Evolutionary conservation across 768 basidiomycete genomes (phyloP).

Genomic region (Kwoniella europaea): DNA sequence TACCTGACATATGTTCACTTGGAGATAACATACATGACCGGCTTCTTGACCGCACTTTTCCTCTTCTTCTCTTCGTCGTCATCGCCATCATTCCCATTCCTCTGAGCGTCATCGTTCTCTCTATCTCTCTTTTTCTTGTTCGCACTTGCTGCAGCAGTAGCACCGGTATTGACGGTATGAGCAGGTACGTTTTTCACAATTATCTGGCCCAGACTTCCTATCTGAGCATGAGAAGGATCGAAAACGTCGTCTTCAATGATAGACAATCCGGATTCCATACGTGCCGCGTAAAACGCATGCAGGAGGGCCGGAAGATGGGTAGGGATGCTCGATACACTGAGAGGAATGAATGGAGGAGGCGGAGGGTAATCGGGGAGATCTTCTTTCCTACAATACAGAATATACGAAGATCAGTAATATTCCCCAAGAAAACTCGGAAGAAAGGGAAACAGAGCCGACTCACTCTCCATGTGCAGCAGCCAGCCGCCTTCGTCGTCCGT

Average conservation of each 20-base stretch:
- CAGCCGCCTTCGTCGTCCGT: constrained; percentile 36
- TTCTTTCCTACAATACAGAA: constrained; percentile 28
- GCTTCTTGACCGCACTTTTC: constrained; percentile 30
- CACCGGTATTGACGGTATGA: not conserved
- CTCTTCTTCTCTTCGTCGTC: constrained; percentile 36
- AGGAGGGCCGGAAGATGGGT: constrained; percentile 81
- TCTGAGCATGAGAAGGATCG: constrained; percentile 40
- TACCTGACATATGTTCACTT: constrained; percentile 3
- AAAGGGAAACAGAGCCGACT: constrained; percentile 5
- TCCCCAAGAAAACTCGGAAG: not conserved
- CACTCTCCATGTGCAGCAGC: constrained; percentile 33
- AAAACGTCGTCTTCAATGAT: constrained; percentile 46
- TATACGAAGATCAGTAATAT: no score
- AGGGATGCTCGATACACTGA: constrained; percentile 70
- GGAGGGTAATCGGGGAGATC: constrained; percentile 74
- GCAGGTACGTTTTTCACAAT: constrained; percentile 27
- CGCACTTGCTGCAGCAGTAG: not conserved
- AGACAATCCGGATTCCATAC: constrained; percentile 39
- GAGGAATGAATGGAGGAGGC: constrained; percentile 77
- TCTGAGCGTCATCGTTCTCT: constrained; percentile 1
- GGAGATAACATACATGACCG: constrained; percentile 30
- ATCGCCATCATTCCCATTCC: constrained; percentile 4
- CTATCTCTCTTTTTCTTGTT: constrained; percentile 27
- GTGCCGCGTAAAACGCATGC: constrained; percentile 67
- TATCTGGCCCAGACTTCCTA: constrained; percentile 53